Evolutionary conservation across 2,329 filamentous ascomycete genomes (phyloP), one percentile per base, ranked within the genome.

Genomic region (Dactylellina drechsleri): DNA sequence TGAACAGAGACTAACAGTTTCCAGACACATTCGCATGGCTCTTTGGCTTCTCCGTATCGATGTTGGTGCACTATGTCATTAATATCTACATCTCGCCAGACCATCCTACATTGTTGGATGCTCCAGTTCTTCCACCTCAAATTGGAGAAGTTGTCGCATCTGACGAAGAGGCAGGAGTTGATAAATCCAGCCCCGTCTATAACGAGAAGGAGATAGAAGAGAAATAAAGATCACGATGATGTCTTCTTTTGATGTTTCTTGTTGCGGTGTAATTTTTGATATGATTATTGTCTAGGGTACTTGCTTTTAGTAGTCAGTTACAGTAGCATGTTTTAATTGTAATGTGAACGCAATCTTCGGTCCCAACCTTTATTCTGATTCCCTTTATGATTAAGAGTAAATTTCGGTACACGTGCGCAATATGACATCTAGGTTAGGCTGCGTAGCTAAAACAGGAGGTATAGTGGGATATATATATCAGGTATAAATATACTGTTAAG

Each of bases 21-120:
- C 78, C 82, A 31, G 83, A 83, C 62, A 81, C 82, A 23, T 83
- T 84, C 67, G 82, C 82, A 1, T 84, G 82, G 81, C 77, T 83
- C 8, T 84, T 83, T 74, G 82, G 82, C 12, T 83, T 83, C 77
- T 79, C 77, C 62, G 75, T 81, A 26, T 80, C 81, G 5, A 67
- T 81, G 23, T 62, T 80, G 31, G 78, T 80, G n/a, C 82, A 83
- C 76, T 83, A 82, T 54, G 64, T 83, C 13, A 81, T 83, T 74
- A 82, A 80, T 77, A 81, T 78, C 2, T 83, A 83, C 53, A 77
- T 83, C 56, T 83, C 82, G n/a, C 79, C 80, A 23, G 77, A 68
- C 10, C 31, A 16, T 7, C 64, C 71, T 10, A 75, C 31, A 36
- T 26, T 75, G 2, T 16, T 75, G 52, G 64, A 75, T 67, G 71